Evolutionary conservation across 192 early-diverging fungal species (phyloP).

Genomic region (Glomus cerebriforme): DNA sequence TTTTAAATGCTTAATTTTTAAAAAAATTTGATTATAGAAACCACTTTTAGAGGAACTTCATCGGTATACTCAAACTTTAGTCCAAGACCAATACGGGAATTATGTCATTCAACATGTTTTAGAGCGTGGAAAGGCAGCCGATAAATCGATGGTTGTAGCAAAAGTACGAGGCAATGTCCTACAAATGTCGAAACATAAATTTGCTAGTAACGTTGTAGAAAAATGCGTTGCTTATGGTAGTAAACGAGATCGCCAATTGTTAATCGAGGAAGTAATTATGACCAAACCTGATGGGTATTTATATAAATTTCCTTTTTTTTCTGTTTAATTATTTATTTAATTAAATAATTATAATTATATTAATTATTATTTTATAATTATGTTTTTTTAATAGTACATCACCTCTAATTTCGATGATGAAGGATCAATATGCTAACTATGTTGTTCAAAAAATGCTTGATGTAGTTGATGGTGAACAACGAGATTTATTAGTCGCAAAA

Average conservation of each 20-base stretch:
- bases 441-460: constrained; percentile 99
- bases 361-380: background rate
- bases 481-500: constrained; percentile 82
- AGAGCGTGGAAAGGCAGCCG: constrained; percentile 86
- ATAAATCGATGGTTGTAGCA: constrained; percentile 84
- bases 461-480: constrained; percentile 91
- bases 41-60: constrained; percentile 95
- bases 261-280: constrained; percentile 93
- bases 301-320: background rate
- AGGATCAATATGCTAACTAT: constrained; percentile 99
- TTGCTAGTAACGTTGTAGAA: constrained; percentile 98
- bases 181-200: constrained; percentile 96
- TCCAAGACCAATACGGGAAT: constrained; percentile 99
- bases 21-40: constrained; percentile 43
- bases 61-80: constrained; percentile 85
- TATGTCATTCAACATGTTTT: constrained; percentile 99
- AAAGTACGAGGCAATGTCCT: constrained; percentile 93
- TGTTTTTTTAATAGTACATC: constrained; percentile 59
- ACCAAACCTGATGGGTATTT: constrained; percentile 80
- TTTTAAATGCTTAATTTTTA: background rate
- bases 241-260: constrained; percentile 76
- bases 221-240: constrained; percentile 96
- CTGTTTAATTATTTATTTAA: constrained; percentile 9
- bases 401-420: constrained; percentile 96
- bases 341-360: background rate